These are phyloP conservation scores for Yamadazyma kanchanaburiensis DNA, from an alignment of 1,139 yeast genomes.

Conservation along the genomic window DNA sequence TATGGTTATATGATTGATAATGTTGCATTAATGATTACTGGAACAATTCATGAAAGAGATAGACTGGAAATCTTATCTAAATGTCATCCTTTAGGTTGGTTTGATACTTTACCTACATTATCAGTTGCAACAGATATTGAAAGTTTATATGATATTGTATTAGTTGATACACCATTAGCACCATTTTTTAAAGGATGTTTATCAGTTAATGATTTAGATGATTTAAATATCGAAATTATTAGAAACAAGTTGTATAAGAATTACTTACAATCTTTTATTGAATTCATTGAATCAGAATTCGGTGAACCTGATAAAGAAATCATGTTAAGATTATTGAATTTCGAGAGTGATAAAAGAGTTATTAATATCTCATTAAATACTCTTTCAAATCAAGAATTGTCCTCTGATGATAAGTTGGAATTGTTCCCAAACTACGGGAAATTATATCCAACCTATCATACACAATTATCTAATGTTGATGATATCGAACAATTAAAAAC, in stretches of 20 bases:
- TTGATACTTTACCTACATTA: slow-evolving; percentile 93
- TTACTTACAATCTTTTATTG: slow-evolving; percentile 81
- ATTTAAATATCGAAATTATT: slow-evolving; percentile 89
- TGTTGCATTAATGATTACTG: slow-evolving; percentile 92
- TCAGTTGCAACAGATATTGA: slow-evolving; percentile 94
- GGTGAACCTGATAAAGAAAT: slow-evolving; percentile 78
- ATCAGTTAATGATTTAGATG: slow-evolving; percentile 92
- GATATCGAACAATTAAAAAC: slow-evolving; percentile 82
- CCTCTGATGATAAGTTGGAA: slow-evolving; percentile 63
- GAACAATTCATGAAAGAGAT: slow-evolving; percentile 94
- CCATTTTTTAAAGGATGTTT: slow-evolving; percentile 92
- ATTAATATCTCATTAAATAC: slow-evolving; percentile 91
- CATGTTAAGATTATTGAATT: slow-evolving; percentile 72
- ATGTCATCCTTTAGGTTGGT: slow-evolving; percentile 98
- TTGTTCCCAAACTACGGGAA: slow-evolving; percentile 81
- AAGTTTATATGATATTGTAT: slow-evolving; percentile 87
- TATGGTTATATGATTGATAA: slow-evolving; percentile 99
- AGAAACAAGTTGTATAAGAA: slow-evolving; percentile 91
- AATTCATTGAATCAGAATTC: slow-evolving; percentile 58
- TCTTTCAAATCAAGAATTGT: slow-evolving; percentile 69
- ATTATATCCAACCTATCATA: slow-evolving; percentile 72
- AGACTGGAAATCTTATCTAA: slow-evolving; percentile 80
- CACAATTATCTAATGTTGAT: slow-evolving; percentile 69
- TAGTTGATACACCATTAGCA: slow-evolving; percentile 95
- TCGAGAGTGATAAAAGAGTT: slow-evolving; percentile 94